phyloP scores from a whole-genome alignment of 2,329 filamentous ascomycete genomes.

The Pseudocercospora ulei region DNA sequence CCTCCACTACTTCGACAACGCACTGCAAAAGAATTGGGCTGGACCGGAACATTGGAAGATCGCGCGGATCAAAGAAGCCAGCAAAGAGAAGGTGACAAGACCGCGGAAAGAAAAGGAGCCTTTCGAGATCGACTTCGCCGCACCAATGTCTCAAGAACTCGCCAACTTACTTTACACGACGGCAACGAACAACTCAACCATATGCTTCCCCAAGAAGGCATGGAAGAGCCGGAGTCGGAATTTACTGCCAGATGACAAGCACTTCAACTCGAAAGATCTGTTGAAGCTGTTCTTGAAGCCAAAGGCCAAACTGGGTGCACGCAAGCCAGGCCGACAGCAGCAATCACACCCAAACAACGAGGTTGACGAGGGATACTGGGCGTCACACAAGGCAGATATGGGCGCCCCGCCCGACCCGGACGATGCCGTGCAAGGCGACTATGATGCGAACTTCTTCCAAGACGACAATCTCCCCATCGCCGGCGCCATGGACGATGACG shows the following conservation, averaged over 20 bases:
- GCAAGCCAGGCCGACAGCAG: conserved; percentile 42
- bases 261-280: conserved; percentile 89
- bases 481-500: conserved; percentile 57
- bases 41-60: conserved; percentile 99
- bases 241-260: conserved; percentile 90
- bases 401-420: conserved; percentile 33
- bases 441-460: conserved; percentile 96
- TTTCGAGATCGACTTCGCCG: conserved; percentile 84
- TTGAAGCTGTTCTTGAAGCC: conserved; percentile 89
- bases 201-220: conserved; percentile 82
- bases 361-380: conserved; percentile 95
- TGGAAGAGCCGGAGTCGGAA: conserved; percentile 92
- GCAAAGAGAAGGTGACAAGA: conserved; percentile 52
- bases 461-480: conserved; percentile 65
- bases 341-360: conserved; percentile 54
- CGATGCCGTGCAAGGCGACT: conserved; percentile 63
- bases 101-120: conserved; percentile 95
- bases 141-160: conserved; percentile 59
- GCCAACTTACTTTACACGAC: conserved; percentile 72
- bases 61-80: conserved; percentile 69
- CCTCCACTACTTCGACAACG: conserved; percentile 94
- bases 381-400: conserved; percentile 46
- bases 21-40: conserved; percentile 92
- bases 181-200: conserved; percentile 67
- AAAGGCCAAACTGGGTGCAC: conserved; percentile 68